Percentiles rank a stretch among this genome's conserved stretches.
Evolutionary conservation across 1,284 basidiomycete genomes (phyloP).

Genomic region (Anthracocystis panici-leucophaei): DNA sequence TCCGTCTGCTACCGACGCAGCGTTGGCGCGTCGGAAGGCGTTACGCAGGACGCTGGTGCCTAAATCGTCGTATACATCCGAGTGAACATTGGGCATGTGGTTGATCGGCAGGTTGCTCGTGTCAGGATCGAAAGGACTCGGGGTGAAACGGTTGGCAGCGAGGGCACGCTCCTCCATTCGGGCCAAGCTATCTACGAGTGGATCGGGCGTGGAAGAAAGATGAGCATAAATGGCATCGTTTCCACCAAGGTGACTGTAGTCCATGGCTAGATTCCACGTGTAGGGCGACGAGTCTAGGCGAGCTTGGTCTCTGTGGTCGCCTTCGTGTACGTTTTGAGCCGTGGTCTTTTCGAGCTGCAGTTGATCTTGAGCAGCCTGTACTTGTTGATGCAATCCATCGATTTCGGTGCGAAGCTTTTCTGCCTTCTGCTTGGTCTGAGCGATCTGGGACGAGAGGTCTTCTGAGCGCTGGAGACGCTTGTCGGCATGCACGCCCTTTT

Average conservation of each 20-base stretch:
- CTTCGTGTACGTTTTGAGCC: slow-evolving; percentile 18
- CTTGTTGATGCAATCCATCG: slow-evolving; percentile 14
- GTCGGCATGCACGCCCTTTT: slow-evolving; percentile 54
- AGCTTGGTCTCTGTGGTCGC: slow-evolving; percentile 12
- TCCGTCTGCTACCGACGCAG: slow-evolving; percentile 21
- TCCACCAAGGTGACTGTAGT: slow-evolving; percentile 8
- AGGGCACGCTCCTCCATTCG: slow-evolving; percentile 40
- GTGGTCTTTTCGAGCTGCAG: slow-evolving; percentile 36
- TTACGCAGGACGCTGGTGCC: slow-evolving; percentile 43
- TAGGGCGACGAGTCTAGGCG: slow-evolving; percentile 12
- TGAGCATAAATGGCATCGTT: slow-evolving; percentile 38
- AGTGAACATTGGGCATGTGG: slow-evolving; percentile 21
- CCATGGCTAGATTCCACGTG: slow-evolving; percentile 23
- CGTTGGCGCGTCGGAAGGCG: slow-evolving; percentile 38
- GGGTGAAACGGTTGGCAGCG: slow-evolving; percentile 18
- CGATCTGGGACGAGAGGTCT: slow-evolving; percentile 23
- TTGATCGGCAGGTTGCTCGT: slow-evolving; percentile 15
- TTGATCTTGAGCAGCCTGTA: slow-evolving; percentile 27
- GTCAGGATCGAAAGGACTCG: slow-evolving; percentile 17
- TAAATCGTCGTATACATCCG: slow-evolving; percentile 31
- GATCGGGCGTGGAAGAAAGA: slow-evolving; percentile 36
- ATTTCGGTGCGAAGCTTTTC: slow-evolving; percentile 26
- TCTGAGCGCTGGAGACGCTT: slow-evolving; percentile 35
- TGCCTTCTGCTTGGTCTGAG: slow-evolving; percentile 20
- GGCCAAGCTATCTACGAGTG: slow-evolving; percentile 41